phyloP scores from a whole-genome alignment of 192 early-diverging fungal species.

The Coemansia sp. region DNA sequence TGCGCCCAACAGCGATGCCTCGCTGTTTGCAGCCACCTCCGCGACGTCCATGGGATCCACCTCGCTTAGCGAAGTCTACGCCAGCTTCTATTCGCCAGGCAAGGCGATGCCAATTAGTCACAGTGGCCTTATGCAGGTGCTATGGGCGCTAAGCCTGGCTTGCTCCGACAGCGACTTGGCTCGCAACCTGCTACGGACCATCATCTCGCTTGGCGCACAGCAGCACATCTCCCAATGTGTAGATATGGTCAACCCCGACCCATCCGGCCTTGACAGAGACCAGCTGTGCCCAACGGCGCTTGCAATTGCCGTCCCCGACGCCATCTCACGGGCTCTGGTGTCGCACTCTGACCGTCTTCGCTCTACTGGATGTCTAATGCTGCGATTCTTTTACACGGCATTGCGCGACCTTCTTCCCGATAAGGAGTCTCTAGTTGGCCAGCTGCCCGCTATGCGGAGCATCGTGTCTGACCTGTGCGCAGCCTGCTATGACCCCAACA shows the following conservation, averaged over 20 bases:
- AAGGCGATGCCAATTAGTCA: slow-evolving; percentile 20
- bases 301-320: slow-evolving; percentile 30
- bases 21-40: slow-evolving; percentile 16
- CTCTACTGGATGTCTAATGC: slow-evolving; percentile 27
- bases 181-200: slow-evolving; percentile 19
- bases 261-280: background rate
- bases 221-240: slow-evolving; percentile 47
- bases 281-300: slow-evolving; percentile 13
- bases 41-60: slow-evolving; percentile 13
- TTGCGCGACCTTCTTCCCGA: slow-evolving; percentile 21
- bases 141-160: slow-evolving; percentile 53
- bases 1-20: slow-evolving; percentile 9
- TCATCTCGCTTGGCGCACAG: slow-evolving; percentile 31
- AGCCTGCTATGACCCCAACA: slow-evolving; percentile 88
- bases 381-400: slow-evolving; percentile 32
- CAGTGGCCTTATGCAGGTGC: slow-evolving; percentile 23
- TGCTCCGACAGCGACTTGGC: slow-evolving; percentile 26
- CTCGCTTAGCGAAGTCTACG: slow-evolving; percentile 25
- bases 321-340: slow-evolving; percentile 42
- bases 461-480: slow-evolving; percentile 87
- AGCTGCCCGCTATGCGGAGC: slow-evolving; percentile 46
- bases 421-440: slow-evolving; percentile 28
- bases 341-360: slow-evolving; percentile 25
- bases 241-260: slow-evolving; percentile 12
- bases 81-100: slow-evolving; percentile 3